Evolutionary conservation across 768 basidiomycete genomes (phyloP).

Genomic region (Lactarius hatsudake): DNA sequence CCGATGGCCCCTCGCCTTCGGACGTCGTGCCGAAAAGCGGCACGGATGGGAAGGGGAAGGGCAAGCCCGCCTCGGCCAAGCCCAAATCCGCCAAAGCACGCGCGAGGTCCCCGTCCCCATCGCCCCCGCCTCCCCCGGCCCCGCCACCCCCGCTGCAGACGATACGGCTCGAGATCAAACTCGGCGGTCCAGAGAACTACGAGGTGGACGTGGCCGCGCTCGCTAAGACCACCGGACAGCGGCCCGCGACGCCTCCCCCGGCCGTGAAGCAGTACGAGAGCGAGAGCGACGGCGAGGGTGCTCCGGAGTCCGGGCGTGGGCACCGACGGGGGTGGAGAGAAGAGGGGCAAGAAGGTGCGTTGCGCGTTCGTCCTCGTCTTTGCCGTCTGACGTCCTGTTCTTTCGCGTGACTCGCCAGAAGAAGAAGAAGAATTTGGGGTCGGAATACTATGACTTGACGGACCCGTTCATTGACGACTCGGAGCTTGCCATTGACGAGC

Average conservation of each 20-base stretch:
- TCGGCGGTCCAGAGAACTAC: slow-evolving; percentile 74
- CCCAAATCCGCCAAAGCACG: slow-evolving; percentile 50
- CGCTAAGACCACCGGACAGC: slow-evolving; percentile 64
- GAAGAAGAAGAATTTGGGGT: slow-evolving; percentile 47
- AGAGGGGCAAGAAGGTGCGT: slow-evolving; percentile 40
- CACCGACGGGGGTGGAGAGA: slow-evolving; percentile 34
- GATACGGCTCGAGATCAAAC: slow-evolving; percentile 61
- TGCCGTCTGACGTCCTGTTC: background rate
- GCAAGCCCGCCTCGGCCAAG: slow-evolving; percentile 34
- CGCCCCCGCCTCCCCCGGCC: slow-evolving; percentile 50
- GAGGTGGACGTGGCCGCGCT: slow-evolving; percentile 62
- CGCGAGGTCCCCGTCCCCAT: slow-evolving; percentile 54
- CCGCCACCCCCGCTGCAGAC: slow-evolving; percentile 54
- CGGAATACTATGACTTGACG: slow-evolving; percentile 84
- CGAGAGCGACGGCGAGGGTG: slow-evolving; percentile 49
- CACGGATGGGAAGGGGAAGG: slow-evolving; percentile 26
- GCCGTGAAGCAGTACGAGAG: slow-evolving; percentile 43
- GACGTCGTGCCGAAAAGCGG: slow-evolving; percentile 26
- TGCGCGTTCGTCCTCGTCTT: background rate
- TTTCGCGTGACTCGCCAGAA: background rate
- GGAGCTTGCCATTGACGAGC: slow-evolving; percentile 85
- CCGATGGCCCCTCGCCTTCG: slow-evolving; percentile 29
- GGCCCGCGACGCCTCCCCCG: slow-evolving; percentile 52
- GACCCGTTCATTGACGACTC: slow-evolving; percentile 99
- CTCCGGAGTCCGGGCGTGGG: slow-evolving; percentile 21